phyloP scores from a whole-genome alignment of 345 rosid species.

The Rhodamnia argentea region DNA sequence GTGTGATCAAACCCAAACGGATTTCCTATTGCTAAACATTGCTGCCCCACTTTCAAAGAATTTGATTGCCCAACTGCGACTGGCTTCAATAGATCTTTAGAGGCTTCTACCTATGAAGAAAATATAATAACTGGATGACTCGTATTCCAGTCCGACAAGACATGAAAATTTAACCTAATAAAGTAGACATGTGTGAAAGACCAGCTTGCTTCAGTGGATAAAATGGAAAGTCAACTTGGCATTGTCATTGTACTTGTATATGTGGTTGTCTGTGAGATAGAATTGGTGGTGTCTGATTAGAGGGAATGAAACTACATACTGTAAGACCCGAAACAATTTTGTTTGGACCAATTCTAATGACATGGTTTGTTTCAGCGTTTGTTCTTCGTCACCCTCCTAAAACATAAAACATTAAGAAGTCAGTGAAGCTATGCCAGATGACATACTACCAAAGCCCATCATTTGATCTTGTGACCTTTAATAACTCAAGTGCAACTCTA shows the following conservation, averaged over 20 bases:
- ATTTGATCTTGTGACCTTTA: background rate
- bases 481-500: background rate
- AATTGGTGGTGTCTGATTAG: background rate
- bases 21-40: constrained; percentile 91
- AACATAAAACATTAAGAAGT: background rate
- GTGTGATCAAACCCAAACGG: constrained; percentile 98
- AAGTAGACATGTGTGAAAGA: background rate
- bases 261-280: background rate
- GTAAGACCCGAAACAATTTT: background rate
- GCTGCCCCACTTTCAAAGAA: constrained; percentile 84
- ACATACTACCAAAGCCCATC: background rate
- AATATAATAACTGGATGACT: background rate
- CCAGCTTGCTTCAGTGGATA: background rate
- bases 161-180: background rate
- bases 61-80: constrained; percentile 67
- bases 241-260: background rate
- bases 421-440: background rate
- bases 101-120: constrained; percentile 65
- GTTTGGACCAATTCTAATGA: background rate
- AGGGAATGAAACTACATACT: background rate
- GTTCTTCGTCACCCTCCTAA: background rate
- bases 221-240: background rate
- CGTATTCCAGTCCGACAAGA: background rate
- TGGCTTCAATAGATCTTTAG: constrained; percentile 66
- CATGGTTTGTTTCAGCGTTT: background rate